These are phyloP conservation scores for Phytophthora aleatoria DNA, from an alignment of 352 stramenopile genomes.

Conservation along the genomic window DNA sequence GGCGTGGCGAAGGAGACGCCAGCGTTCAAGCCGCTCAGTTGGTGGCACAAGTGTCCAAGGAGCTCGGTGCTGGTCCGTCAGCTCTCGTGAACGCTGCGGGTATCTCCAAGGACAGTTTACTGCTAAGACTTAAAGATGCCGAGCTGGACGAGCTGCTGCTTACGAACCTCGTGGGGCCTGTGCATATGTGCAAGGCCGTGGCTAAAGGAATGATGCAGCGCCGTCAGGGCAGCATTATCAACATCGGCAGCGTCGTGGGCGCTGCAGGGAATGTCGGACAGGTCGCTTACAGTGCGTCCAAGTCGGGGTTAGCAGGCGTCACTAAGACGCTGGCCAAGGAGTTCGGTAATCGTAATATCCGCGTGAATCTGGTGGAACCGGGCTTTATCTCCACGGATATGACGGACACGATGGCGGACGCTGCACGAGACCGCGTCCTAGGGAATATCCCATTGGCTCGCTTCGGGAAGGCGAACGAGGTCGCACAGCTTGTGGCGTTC, in stretches of 20 bases:
- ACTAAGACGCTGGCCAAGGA: conserved; percentile 87
- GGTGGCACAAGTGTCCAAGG: conserved; percentile 48
- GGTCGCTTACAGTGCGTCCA: conserved; percentile 84
- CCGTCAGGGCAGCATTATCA: conserved; percentile 76
- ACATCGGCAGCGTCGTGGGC: conserved; percentile 85
- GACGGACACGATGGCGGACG: conserved; percentile 63
- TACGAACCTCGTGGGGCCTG: conserved; percentile 77
- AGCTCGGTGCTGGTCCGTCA: conserved; percentile 44
- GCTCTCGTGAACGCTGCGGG: conserved; percentile 82
- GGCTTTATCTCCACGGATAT: conserved; percentile 88
- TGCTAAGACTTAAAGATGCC: conserved; percentile 61
- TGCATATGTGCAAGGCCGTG: conserved; percentile 78
- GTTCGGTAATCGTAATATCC: conserved; percentile 81
- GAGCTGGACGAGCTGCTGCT: conserved; percentile 74
- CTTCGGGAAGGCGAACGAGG: conserved; percentile 70
- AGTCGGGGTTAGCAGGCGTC: conserved; percentile 73
- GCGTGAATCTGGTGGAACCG: conserved; percentile 88
- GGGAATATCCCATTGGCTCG: conserved; percentile 62
- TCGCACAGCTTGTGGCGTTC: conserved; percentile 83
- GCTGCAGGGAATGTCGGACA: conserved; percentile 76
- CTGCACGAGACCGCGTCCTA: conserved; percentile 53
- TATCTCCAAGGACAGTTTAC: conserved; percentile 69
- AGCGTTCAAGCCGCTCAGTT: conserved; percentile 34
- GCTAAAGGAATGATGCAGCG: conserved; percentile 82
- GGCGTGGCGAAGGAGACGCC: conserved; percentile 26